Evolutionary conservation across 139 green algal species (phyloP).

Genomic region (Micractinium sp.): DNA sequence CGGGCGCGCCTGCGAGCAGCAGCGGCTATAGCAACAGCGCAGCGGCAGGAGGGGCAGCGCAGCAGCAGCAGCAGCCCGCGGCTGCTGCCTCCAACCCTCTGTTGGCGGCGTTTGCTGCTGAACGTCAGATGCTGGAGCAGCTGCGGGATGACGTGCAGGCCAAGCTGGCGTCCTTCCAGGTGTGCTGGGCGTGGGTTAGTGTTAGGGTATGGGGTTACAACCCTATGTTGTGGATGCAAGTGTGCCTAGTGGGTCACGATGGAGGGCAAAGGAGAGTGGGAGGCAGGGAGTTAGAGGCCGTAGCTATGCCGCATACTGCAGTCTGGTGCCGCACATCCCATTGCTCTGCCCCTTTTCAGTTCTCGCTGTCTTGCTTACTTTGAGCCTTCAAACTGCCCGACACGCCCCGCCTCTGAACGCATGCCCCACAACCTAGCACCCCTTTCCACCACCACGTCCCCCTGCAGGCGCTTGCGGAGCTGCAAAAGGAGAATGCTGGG

Average conservation of each 20-base stretch:
- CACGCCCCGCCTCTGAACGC: too few species aligned
- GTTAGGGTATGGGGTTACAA: too few species aligned
- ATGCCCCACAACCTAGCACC: too few species aligned
- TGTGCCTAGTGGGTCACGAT: too few species aligned
- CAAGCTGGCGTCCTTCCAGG: constrained; percentile 31
- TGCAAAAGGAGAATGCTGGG: constrained; percentile 50
- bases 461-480: constrained; percentile 41
- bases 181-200: neutral
- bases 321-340: neutral
- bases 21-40: too few species aligned
- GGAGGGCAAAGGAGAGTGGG: too few species aligned
- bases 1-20: neutral
- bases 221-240: too few species aligned
- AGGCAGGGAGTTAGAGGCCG: too few species aligned
- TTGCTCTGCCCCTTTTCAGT: too few species aligned
- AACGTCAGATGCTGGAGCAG: constrained; percentile 30
- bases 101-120: constrained; percentile 8
- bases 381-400: too few species aligned
- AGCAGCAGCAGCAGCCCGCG: neutral
- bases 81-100: constrained; percentile 12
- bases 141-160: constrained; percentile 36
- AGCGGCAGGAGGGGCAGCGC: neutral
- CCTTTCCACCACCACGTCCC: too few species aligned
- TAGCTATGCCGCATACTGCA: neutral
- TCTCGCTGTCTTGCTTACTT: too few species aligned